Evolutionary conservation across 169 alveolate genomes (phyloP), one percentile per base, ranked within the genome.

Genomic region (Plasmodium fragile): DNA sequence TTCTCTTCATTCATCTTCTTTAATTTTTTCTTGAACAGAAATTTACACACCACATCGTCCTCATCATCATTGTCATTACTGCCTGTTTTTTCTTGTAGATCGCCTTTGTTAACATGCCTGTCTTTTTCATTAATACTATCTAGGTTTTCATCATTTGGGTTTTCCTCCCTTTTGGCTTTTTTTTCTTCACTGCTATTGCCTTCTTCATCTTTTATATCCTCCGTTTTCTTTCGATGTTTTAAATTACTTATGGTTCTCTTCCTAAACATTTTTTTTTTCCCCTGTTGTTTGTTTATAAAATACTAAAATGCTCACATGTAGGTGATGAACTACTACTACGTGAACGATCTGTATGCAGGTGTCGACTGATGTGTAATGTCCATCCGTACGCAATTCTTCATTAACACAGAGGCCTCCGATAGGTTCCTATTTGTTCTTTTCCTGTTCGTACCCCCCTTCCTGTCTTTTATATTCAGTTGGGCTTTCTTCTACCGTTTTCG

Each of bases 31-130:
- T 81, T 83, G 78, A 82, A 83, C 41, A 82, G 43, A 72, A 41
- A 85, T 71, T 81, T 82, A 49, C 93, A 85, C 28, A 92, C 93
- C 25, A 81, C 92, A 82, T 82, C 95, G 7, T 81, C 95, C 18
- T 75, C 90, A 75, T 75, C 81, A 53, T 77, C 84, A 16, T 45
- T 43, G 32, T 87, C 49, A 6, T 53, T 59, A 16, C 10, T n/a
- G 53, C 83, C 18, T 55, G 70, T 41, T 75, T 81, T n/a, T 53
- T 81, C 73, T 2, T 72, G 25, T 39, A 80, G 32, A 45, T 81
- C 79, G 18, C 13, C 32, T 71, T 55, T 53, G 39, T 52, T 79
- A 30, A 75, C 13, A 83, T 77, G 25, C 41, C 30, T 22, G 49
- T 53, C 93, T 32, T 77, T 79, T 52, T 18, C 59, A 28, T 72